Evolutionary conservation across 2,329 filamentous ascomycete genomes (phyloP), one percentile per base, ranked within the genome.

Genomic region (Aulographum hederae): DNA sequence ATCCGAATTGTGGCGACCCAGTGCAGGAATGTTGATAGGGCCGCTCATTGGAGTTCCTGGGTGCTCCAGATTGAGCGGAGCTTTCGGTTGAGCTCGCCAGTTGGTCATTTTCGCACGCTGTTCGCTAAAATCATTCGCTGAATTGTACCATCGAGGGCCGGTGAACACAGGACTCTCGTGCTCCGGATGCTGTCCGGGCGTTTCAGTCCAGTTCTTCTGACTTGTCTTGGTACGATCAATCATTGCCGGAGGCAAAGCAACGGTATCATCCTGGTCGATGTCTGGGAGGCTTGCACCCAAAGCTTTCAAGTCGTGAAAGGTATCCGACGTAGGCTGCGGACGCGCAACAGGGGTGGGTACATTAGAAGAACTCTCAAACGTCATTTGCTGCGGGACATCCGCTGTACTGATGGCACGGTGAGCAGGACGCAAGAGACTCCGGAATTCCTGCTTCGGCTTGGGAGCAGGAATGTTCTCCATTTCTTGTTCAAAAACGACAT

Each of bases 331-430:
- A 12, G 21, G 27, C 13, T 36, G 33, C 26, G 65, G 63, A 34
- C 57, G 53, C 4, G 60, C 66, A 32, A 69, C 54, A 18, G 66
- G 66, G 13, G 66, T 70, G 12, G 65, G 57, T 44, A 68, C 55
- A 39, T 67, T 67, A 2, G 66, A 69, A 12, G 59, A 59, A 43
- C 57, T 65, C 37, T 67, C 65, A 8, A 37, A 29, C 12, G 36
- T 35, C 5, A 8, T n/a, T n/a, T 6, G 10, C 8, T n/a, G 27
- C 27, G 21, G 21, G 21, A 13, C 21, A 13, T 10, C 10, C 13
- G 21, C 13, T 25, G 21, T 10, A 25, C 10, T 13, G 21, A 13
- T 13, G 21, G 10, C 10, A 13, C 10, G 10, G 21, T 10, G 21
- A 13, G 21, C 13, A 10, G 21, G 21, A 13, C 21, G 13, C 10